phyloP scores from a whole-genome alignment of 2,329 filamentous ascomycete species.

The Phialophora macrospora region DNA sequence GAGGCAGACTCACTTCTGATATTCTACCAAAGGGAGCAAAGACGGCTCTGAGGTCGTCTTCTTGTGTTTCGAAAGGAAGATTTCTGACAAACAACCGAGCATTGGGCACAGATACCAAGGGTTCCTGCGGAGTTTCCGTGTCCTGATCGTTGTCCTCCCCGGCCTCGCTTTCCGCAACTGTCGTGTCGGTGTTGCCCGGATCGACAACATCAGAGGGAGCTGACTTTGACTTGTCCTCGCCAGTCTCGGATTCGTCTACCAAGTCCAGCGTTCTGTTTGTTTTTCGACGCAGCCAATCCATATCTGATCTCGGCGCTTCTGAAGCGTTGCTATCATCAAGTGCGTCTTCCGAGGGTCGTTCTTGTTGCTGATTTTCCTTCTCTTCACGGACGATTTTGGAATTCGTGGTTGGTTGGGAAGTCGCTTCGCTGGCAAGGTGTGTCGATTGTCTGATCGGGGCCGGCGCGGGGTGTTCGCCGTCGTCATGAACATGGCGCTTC shows the following conservation, averaged over 20 bases:
- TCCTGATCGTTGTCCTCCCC: conserved; percentile 30
- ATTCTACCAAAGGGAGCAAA: conserved; percentile 75
- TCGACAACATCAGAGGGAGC: conserved; percentile 27
- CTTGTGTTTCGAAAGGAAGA: conserved; percentile 76
- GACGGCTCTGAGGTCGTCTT: conserved; percentile 73
- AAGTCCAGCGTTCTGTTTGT: conserved; percentile 87
- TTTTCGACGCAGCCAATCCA: conserved; percentile 88
- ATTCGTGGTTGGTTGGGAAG: neutral
- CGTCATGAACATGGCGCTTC: conserved; percentile 29
- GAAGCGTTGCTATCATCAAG: neutral
- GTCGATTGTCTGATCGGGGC: neutral
- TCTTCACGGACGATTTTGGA: conserved; percentile 21
- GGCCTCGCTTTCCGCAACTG: conserved; percentile 26
- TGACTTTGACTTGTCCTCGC: neutral
- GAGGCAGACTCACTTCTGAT: conserved; percentile 75
- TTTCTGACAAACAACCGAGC: conserved; percentile 88
- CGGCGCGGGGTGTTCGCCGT: conserved; percentile 8
- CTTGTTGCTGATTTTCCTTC: conserved; percentile 17
- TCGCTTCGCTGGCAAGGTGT: neutral
- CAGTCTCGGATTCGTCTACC: conserved; percentile 71
- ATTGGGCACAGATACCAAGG: conserved; percentile 53
- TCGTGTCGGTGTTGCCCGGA: conserved; percentile 37
- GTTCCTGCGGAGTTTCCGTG: conserved; percentile 32
- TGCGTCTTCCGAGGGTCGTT: neutral
- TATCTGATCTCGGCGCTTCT: conserved; percentile 63